Conservation (phyloP, 108 stramenopile genomes). For the Skeletonema costatum region DNA sequence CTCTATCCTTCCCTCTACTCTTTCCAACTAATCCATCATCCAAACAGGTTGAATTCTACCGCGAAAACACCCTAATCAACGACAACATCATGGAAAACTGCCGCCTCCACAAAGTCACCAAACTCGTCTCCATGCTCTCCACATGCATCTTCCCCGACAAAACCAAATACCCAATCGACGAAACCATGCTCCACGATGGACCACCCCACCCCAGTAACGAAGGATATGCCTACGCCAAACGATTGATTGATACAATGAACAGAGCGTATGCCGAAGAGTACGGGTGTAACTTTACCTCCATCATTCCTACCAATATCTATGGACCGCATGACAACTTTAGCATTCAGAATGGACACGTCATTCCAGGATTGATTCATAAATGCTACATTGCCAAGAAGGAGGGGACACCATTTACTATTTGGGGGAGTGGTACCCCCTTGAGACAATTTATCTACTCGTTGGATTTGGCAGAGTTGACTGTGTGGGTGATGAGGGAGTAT, state of each 20-base stretch:
- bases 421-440: slow-evolving; percentile 96
- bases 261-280: slow-evolving; percentile 97
- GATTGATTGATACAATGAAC: slow-evolving; percentile 99
- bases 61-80: slow-evolving; percentile 97
- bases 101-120: slow-evolving; percentile 93
- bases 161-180: slow-evolving; percentile 99
- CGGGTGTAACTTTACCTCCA: slow-evolving; percentile 96
- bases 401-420: slow-evolving; percentile 91
- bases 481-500: slow-evolving; percentile 95
- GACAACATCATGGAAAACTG: slow-evolving; percentile 96
- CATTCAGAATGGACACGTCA: slow-evolving; percentile 96
- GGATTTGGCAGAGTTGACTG: slow-evolving; percentile 96
- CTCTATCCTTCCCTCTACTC: neutral
- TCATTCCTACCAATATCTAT: slow-evolving; percentile 98
- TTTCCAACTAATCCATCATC: neutral
- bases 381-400: slow-evolving; percentile 94
- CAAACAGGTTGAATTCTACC: slow-evolving; percentile 94
- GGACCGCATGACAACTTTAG: slow-evolving; percentile 96
- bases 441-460: slow-evolving; percentile 96
- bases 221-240: slow-evolving; percentile 98
- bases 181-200: slow-evolving; percentile 98
- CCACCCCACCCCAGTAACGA: slow-evolving; percentile 97
- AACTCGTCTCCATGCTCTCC: slow-evolving; percentile 96
- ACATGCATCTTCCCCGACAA: slow-evolving; percentile 99
- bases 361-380: slow-evolving; percentile 99